Base-by-base conservation (phyloP, 129 eudicot species). In the Ambrosia trifida region DNA sequence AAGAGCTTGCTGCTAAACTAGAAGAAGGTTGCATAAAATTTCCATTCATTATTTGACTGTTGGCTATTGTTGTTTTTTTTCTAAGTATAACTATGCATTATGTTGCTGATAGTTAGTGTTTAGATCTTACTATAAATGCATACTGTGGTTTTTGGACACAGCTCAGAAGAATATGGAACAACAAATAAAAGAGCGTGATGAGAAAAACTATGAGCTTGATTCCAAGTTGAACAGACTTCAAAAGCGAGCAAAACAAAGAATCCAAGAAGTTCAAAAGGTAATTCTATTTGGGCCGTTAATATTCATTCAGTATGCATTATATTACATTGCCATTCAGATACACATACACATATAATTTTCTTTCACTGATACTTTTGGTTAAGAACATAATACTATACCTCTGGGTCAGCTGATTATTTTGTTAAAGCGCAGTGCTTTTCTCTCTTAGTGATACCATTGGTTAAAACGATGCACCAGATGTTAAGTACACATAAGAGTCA, bases 241-340 rank as follows among this genome's bases (percentile, higher is more conserved):
- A 78, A 95, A 95, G 85, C 84, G 99, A 76, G 99, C 99, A 81
- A 95, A 90, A 71, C 99, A 95, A 81, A 91, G 99, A 36, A 95
- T 95, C 61, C 97, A 95, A 81, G 99, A 95, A 64, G 97, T 95
- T 83, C 99, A 95, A 72, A 95, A 95, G 90, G 99, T 95, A 89
- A 69, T 53, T 74, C 30, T 18, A 63, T 70, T 12, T 61, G 66
- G 73, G 79, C 60, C 79, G 66, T 70, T 69, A 40, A 64, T 67
- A 64, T 14, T 8, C 60, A 66, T 72, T 70, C 28, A 6, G 49
- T 69, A 28, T 72, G 36, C 56, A 49, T 41, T 59, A 18, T 36
- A 9, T 64, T 50, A 56, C 69, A 20, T 36, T 75, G 24, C 51
- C 49, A 16, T 68, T 62, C 56, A 60, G 66, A 58, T 64, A 63